Conservation (phyloP, 345 rosid genomes). For the Isatis tinctoria region DNA sequence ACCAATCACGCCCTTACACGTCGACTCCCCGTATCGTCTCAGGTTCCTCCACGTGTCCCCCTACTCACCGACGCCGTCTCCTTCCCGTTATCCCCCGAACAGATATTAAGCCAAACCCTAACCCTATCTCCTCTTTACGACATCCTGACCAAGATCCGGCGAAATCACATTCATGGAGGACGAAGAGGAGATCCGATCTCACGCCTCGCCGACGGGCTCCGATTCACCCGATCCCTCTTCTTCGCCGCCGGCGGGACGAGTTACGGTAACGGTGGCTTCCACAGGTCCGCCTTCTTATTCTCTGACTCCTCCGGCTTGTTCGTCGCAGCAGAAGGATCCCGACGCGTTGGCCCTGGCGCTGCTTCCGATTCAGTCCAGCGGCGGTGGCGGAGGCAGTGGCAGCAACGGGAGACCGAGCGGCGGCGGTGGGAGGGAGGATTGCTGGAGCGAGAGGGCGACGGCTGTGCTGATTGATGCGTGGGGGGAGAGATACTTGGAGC, state of each 20-base stretch:
- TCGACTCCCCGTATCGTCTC: conserved; percentile 18
- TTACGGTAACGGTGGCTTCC: conserved; percentile 43
- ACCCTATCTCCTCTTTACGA: conserved; percentile 13
- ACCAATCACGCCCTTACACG: conserved; percentile 39
- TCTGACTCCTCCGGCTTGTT: conserved; percentile 25
- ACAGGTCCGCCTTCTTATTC: conserved; percentile 34
- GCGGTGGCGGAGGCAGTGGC: conserved; percentile 7
- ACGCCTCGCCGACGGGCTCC: conserved; percentile 29
- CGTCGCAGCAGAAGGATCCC: conserved; percentile 21
- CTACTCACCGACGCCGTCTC: conserved; percentile 55
- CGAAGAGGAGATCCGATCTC: conserved; percentile 56
- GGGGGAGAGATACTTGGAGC: conserved; percentile 90
- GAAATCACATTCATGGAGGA: conserved; percentile 44
- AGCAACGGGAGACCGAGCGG: conserved; percentile 39
- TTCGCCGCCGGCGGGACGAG: conserved; percentile 41
- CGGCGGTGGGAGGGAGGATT: conserved; percentile 80
- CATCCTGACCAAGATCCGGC: conserved; percentile 21
- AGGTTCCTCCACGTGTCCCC: conserved; percentile 49
- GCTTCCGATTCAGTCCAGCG: conserved; percentile 37
- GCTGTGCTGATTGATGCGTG: conserved; percentile 83
- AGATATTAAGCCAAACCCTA: conserved; percentile 28
- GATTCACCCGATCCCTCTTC: conserved; percentile 34
- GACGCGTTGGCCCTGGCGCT: conserved; percentile 39
- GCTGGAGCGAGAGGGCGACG: conserved; percentile 95
- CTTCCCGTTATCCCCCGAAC: conserved; percentile 37